A percentile compares a stretch with the other conserved stretches of the same genome.
These are phyloP conservation scores for Cyphellophora attinorum DNA, from an alignment of 2,329 filamentous ascomycete species.

Conservation along the genomic window DNA sequence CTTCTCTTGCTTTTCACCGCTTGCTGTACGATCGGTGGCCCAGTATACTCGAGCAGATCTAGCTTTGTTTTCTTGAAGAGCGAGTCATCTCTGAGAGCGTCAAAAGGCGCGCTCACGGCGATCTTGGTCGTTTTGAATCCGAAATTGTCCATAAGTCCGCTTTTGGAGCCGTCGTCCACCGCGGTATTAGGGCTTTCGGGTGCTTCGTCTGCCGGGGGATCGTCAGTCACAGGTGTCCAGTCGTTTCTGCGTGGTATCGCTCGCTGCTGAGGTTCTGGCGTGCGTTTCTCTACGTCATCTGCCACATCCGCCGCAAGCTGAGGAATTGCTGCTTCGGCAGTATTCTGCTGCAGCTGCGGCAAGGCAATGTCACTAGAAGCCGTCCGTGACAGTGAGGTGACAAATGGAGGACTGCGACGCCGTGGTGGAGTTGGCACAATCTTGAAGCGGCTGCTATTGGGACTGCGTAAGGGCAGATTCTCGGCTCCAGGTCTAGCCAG, in stretches of 20 bases:
- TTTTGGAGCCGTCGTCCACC: neutral
- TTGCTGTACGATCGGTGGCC: neutral
- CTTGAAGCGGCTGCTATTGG: slow-evolving; percentile 7
- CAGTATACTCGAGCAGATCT: slow-evolving; percentile 6
- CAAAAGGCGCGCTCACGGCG: neutral
- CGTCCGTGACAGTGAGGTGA: too few relatives aligned
- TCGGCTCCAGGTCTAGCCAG: slow-evolving; percentile 8
- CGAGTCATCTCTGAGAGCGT: neutral
- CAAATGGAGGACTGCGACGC: neutral
- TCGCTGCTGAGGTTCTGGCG: neutral
- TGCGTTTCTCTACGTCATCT: neutral
- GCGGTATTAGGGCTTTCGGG: too few relatives aligned
- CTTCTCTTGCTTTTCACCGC: slow-evolving; percentile 2
- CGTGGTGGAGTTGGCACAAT: neutral
- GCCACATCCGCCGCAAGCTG: too few relatives aligned
- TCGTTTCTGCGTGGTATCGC: slow-evolving; percentile 1
- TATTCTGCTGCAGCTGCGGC: too few relatives aligned
- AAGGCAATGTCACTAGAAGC: too few relatives aligned
- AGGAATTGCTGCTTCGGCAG: too few relatives aligned
- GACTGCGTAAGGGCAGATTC: slow-evolving; percentile 10
- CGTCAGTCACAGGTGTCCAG: slow-evolving; percentile 2
- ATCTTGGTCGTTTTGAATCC: neutral
- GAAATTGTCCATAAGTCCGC: neutral
- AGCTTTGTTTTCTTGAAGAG: slow-evolving; percentile 8
- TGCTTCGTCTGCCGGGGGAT: too few relatives aligned